Evolutionary conservation across 2,329 filamentous ascomycete genomes (phyloP), one percentile per base, ranked within the genome.

Genomic region (Leptosphaerulina australis): DNA sequence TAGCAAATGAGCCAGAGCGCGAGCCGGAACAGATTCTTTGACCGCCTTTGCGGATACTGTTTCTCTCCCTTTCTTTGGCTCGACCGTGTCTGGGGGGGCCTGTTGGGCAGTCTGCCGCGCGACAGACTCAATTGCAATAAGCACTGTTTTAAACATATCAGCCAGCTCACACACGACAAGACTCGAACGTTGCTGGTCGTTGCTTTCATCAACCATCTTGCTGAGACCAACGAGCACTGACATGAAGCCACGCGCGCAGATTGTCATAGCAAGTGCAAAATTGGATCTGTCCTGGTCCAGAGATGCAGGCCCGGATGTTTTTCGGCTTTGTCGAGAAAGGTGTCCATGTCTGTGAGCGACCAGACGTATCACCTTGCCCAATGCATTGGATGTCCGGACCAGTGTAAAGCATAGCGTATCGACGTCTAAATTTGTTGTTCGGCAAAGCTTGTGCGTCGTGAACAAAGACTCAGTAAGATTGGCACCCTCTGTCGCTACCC

Each of bases 131-230:
- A 77, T 67, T 2, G 57, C 55, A 9, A 63, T 39, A 7, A 79
- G 56, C 0, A 74, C 55, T 4, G 48, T 53, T 2, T 66, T 68
- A 61, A 75, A 77, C 66, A 74, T 74, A 3, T 67, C 61, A 9
- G 73, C 64, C 10, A 65, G 52, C 43, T 68, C 68, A 25, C 65
- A 71, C 5, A 72, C 55, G 11, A 73, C 50, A 6, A 66, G 40
- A 20, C 56, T 62, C 0, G 58, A 17, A 3, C 63, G 53, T 11
- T 60, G 55, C 1, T 40, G 44, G 8, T 61, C 58, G 6, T 39
- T n/a, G 17, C 49, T 45, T 8, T 50, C 29, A 5, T 57, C 44
- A 8, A 48, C 36, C 20, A 73, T 50, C 25, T 53, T 68, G 3
- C 54, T 50, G 8, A 67, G 53, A 5, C 70, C 69, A 6, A 71